Base-by-base conservation (phyloP, 169 alveolate genomes). In the Plasmodium knowlesi region DNA sequence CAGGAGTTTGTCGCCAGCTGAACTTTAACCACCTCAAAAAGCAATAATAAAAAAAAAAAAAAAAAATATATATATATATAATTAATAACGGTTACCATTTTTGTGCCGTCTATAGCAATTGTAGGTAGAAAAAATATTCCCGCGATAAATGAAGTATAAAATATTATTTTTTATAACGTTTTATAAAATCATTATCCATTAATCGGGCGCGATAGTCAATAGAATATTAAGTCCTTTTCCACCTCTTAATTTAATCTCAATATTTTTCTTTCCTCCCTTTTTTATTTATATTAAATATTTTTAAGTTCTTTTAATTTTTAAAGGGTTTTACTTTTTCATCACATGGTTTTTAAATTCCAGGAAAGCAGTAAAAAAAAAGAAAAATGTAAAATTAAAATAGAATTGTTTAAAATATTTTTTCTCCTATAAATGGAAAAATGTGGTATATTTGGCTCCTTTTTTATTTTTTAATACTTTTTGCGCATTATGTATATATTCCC, bases 1-100 rank as follows among this genome's bases (percentile, higher is more conserved):
- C 19, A 12, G 16, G 94, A 89, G 94, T 73, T 37, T 89, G 94
- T 72, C 85, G 94, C 82, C 94, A 41, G 89, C 94, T 89, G 94
- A 89, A 89, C 94, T 89, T 88, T 10, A 74, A 19, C 83, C 32
- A 74, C 22, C 43, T n/a, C 30, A 10, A n/a, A 73, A 73, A 73
- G 41, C 34, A n/a, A 6, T 9, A 30, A 9, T 0, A 32, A 8
- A 1, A 74, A 1, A 32, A 8, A 34, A 6, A 32, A 28, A 12
- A 5, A 73, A 6, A 2, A 73, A 0, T 30, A 10, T 4, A 25
- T 6, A 46, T 12, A 46, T 10, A 61, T 19, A 61, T 19, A 61
- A 19, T 61, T 57, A 57, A 19, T 61, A 19, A 61, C 14, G 3
- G 12, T 5, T 5, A 19, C 4, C 32, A 1, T 61, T 19, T 43